Percentiles rank a stretch among this genome's conserved stretches.
Evolutionary conservation across 306 rosid genomes (phyloP).

Genomic region (Rosa lucieae): DNA sequence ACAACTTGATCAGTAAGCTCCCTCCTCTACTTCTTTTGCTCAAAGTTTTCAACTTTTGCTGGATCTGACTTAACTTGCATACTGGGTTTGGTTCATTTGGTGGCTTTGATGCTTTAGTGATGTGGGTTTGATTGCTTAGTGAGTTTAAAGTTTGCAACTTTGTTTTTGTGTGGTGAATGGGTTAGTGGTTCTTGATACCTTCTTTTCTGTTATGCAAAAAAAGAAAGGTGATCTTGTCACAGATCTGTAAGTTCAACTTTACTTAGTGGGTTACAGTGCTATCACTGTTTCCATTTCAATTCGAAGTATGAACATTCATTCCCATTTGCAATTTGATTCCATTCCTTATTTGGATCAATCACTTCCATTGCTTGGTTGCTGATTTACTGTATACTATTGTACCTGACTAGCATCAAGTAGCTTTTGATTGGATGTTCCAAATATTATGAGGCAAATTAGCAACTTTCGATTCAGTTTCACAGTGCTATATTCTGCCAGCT

Average conservation of each 20-base stretch:
- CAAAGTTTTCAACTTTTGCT: constrained; percentile 9
- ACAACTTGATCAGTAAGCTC: constrained; percentile 25
- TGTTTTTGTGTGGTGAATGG: background rate
- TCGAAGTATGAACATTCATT: background rate
- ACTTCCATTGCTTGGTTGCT: constrained; percentile 36
- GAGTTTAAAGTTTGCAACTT: background rate
- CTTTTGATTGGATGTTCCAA: constrained; percentile 21
- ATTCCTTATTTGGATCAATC: constrained; percentile 30
- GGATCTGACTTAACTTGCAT: constrained; percentile 31
- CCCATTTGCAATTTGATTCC: background rate
- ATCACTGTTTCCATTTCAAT: constrained; percentile 1
- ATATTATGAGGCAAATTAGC: constrained; percentile 28
- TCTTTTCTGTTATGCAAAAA: background rate
- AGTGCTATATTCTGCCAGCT: constrained; percentile 7
- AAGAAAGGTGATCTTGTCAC: background rate
- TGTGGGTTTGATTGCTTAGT: constrained; percentile 15
- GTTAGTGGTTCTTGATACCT: background rate
- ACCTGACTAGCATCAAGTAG: constrained; percentile 9
- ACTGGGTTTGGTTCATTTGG: constrained; percentile 13
- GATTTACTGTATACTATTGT: constrained; percentile 25
- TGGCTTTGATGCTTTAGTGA: constrained; percentile 16
- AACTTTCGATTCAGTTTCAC: background rate
- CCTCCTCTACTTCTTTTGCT: constrained; percentile 6
- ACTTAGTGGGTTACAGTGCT: constrained; percentile 2
- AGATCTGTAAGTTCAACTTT: constrained; percentile 22